These are phyloP conservation scores for Apiotrichum veenhuisii DNA, from an alignment of 1,284 basidiomycete species.

Conservation along the genomic window DNA sequence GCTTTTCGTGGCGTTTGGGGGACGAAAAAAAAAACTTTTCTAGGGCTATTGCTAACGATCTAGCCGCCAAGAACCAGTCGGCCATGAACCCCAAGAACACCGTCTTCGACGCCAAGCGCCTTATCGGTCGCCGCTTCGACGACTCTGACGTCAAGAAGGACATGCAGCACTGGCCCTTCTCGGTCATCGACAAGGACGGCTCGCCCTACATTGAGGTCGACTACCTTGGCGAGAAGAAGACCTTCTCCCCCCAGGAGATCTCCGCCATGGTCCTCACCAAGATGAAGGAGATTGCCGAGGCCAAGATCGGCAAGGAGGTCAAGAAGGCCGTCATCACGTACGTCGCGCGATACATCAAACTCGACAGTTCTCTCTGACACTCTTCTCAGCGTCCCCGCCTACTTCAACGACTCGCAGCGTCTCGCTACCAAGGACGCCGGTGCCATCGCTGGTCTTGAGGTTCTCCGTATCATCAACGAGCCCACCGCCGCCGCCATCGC, in stretches of 20 bases:
- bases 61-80: conserved; percentile 92
- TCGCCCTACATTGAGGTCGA: conserved; percentile 59
- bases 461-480: conserved; percentile 68
- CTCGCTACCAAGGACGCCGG: conserved; percentile 62
- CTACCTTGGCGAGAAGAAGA: conserved; percentile 60
- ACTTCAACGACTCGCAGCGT: conserved; percentile 68
- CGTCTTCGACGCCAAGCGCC: conserved; percentile 94
- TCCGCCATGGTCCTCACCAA: conserved; percentile 97
- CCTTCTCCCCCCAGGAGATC: conserved; percentile 67
- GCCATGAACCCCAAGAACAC: conserved; percentile 96
- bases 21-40: background rate
- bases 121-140: conserved; percentile 93
- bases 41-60: background rate
- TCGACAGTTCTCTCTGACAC: conserved; percentile 10
- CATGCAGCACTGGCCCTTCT: conserved; percentile 69
- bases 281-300: conserved; percentile 84
- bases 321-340: conserved; percentile 63
- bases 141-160: conserved; percentile 62
- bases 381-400: conserved; percentile 65
- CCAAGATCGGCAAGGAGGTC: conserved; percentile 61
- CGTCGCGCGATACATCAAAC: conserved; percentile 17
- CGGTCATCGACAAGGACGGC: conserved; percentile 59
- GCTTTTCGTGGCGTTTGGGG: background rate
- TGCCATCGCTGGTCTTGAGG: conserved; percentile 62
- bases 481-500: conserved; percentile 55